phyloP scores from a whole-genome alignment of 2,329 filamentous ascomycete species.

The Paraphaeosphaeria sporulosa region DNA sequence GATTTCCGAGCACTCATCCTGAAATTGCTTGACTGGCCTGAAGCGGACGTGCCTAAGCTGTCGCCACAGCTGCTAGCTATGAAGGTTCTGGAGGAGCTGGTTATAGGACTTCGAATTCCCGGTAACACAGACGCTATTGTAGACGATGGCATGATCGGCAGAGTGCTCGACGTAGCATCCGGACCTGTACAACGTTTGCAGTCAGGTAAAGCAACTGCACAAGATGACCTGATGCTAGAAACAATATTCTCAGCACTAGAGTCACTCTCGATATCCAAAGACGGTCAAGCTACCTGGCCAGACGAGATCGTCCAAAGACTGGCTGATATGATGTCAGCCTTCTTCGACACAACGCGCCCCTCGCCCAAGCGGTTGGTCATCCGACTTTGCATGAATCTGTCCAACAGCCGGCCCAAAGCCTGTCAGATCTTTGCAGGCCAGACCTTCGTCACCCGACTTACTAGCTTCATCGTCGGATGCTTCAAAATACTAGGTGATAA shows the following conservation, averaged over 20 bases:
- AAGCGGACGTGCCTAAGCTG: conserved; percentile 57
- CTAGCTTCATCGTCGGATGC: conserved; percentile 35
- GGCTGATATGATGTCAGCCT: conserved; percentile 52
- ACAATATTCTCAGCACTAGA: conserved; percentile 63
- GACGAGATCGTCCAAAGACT: conserved; percentile 61
- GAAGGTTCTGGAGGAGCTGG: conserved; percentile 67
- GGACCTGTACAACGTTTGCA: conserved; percentile 25
- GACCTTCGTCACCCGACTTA: conserved; percentile 57
- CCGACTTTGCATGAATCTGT: conserved; percentile 82
- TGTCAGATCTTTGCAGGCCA: conserved; percentile 71
- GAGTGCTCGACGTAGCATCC: conserved; percentile 55
- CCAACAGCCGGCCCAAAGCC: conserved; percentile 77
- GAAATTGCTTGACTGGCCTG: conserved; percentile 67
- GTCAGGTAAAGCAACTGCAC: conserved; percentile 19
- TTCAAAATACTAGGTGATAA: conserved; percentile 36
- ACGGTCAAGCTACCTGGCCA: conserved; percentile 45
- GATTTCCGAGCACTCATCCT: conserved; percentile 63
- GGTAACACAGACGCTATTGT: conserved; percentile 61
- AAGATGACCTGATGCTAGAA: conserved; percentile 43
- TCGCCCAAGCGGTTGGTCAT: conserved; percentile 59
- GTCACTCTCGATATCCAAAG: conserved; percentile 55
- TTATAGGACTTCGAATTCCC: conserved; percentile 59
- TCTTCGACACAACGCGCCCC: conserved; percentile 29
- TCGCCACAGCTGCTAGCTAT: conserved; percentile 71
- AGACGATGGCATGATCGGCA: conserved; percentile 33